Evolutionary conservation across 2,329 filamentous ascomycete species (phyloP).

Genomic region (Ilyonectria sp.): DNA sequence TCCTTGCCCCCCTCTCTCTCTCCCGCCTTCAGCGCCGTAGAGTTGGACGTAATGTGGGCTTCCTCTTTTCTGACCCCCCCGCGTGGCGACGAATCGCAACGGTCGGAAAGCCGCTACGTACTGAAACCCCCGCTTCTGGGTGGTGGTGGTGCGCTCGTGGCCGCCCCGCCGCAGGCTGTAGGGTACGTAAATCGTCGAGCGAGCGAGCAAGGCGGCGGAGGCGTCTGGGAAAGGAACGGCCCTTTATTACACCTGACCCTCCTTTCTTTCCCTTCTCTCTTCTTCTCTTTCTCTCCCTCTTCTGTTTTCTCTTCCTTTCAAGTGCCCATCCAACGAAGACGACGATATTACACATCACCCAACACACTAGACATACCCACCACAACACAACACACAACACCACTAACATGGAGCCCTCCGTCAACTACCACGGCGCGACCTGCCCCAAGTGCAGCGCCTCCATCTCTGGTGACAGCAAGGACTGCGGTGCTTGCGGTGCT

Average conservation of each 20-base stretch:
- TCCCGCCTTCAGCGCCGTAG: too few relatives aligned
- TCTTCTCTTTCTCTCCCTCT: not conserved
- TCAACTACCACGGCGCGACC: constrained; percentile 56
- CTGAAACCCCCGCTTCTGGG: not conserved
- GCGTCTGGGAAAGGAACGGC: not conserved
- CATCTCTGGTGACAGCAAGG: constrained; percentile 64
- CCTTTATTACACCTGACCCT: constrained; percentile 18
- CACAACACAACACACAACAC: not conserved
- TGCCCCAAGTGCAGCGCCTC: constrained; percentile 72
- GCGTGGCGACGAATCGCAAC: not conserved
- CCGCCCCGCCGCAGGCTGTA: not conserved
- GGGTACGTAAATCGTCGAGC: constrained; percentile 3
- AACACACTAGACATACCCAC: not conserved
- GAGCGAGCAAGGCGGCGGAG: not conserved
- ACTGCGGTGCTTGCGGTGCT: constrained; percentile 70
- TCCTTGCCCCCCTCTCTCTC: too few relatives aligned
- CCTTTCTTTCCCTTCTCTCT: not conserved
- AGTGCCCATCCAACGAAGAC: constrained; percentile 7
- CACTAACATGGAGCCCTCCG: constrained; percentile 51
- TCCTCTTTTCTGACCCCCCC: not conserved
- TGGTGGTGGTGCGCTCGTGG: not conserved
- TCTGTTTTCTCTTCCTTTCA: constrained; percentile 15
- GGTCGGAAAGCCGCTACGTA: not conserved
- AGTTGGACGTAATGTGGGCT: not conserved
- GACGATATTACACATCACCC: not conserved